Evolutionary conservation across 306 rosid species (phyloP).

Genomic region (Sphenostylis stenocarpa): DNA sequence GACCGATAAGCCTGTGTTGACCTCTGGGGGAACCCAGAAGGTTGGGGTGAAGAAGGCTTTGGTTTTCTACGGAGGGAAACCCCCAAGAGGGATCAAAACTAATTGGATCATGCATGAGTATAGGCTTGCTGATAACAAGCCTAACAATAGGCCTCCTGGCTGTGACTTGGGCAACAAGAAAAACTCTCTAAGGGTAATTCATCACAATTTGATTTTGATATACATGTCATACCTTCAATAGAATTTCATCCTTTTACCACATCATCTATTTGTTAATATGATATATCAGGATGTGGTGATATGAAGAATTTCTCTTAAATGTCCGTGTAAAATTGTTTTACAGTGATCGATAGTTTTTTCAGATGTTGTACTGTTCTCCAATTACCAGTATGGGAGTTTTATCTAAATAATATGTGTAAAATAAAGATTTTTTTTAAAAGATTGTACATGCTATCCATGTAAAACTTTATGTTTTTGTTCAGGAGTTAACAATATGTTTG

Average conservation of each 20-base stretch:
- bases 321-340: too few relatives aligned
- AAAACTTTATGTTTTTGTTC: not conserved
- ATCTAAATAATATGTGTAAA: not conserved
- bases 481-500: not conserved
- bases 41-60: slow-evolving; percentile 95
- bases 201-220: not conserved
- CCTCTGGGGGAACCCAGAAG: slow-evolving; percentile 57
- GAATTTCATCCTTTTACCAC: not conserved
- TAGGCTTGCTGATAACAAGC: slow-evolving; percentile 67
- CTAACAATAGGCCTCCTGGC: slow-evolving; percentile 69
- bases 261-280: not conserved
- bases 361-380: not conserved
- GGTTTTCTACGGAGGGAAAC: slow-evolving; percentile 93
- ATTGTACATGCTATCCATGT: not conserved
- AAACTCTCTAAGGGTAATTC: slow-evolving; percentile 81
- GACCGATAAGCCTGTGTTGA: slow-evolving; percentile 86
- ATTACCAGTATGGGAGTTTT: not conserved
- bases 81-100: slow-evolving; percentile 88
- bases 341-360: not conserved
- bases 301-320: not conserved
- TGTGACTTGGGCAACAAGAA: slow-evolving; percentile 78
- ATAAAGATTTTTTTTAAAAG: not conserved
- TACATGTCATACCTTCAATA: not conserved
- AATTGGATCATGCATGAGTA: slow-evolving; percentile 99
- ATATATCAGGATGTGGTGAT: not conserved